Evolutionary conservation across 2,329 filamentous ascomycete species (phyloP).

Genomic region (Ceratocystis diversiconidia): DNA sequence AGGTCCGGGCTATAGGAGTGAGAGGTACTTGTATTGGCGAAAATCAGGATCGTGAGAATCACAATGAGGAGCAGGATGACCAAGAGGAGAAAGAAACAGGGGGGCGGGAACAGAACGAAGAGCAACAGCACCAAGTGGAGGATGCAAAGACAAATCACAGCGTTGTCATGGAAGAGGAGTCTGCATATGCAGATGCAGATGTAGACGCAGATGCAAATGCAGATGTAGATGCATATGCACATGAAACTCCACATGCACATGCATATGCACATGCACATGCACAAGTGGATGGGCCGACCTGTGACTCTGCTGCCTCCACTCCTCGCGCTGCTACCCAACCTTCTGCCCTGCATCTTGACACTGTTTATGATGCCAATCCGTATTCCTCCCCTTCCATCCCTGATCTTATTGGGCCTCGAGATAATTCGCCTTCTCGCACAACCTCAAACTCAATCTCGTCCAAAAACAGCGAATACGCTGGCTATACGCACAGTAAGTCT

Average conservation of each 20-base stretch:
- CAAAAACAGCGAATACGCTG: neutral
- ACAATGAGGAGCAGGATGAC: neutral
- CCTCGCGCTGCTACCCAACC: neutral
- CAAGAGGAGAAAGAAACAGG: neutral
- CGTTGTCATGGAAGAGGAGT: neutral
- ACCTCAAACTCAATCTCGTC: neutral
- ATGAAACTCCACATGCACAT: neutral
- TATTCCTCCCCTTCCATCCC: neutral
- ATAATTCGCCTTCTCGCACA: neutral
- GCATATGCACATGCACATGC: constrained; percentile 1
- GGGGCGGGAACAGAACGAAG: neutral
- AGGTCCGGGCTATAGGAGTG: constrained; percentile 8
- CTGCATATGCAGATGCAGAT: neutral
- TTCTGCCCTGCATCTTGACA: constrained; percentile 3
- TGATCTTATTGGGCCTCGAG: neutral
- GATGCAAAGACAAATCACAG: neutral
- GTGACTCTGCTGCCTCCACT: neutral
- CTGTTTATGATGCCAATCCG: neutral
- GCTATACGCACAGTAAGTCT: neutral
- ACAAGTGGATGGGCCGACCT: neutral
- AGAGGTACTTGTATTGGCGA: neutral
- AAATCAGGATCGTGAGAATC: neutral
- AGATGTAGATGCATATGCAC: neutral
- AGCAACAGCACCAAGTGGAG: neutral
- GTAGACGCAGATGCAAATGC: neutral